Evolutionary conservation across 805 yeast genomes (phyloP).

Genomic region (Sporopachydermia quercuum): DNA sequence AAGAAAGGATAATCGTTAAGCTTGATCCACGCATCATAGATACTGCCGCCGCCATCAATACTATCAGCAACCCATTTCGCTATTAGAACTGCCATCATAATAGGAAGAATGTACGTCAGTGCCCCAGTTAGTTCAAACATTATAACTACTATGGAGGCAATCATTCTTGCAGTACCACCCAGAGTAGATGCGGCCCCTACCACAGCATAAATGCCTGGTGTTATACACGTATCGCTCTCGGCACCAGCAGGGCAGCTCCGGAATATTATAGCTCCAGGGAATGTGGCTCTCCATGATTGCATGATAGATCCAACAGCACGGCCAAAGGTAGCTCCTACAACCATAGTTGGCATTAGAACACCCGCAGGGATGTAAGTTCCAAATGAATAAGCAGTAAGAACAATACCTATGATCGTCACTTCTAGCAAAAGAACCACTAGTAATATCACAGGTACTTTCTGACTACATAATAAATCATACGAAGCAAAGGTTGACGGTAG

Average conservation of each 20-base stretch:
- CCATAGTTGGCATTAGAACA: slow-evolving; percentile 51
- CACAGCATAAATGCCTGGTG: slow-evolving; percentile 80
- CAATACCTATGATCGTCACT: slow-evolving; percentile 34
- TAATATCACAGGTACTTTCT: slow-evolving; percentile 23
- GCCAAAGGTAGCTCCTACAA: slow-evolving; percentile 46
- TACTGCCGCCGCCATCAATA: slow-evolving; percentile 34
- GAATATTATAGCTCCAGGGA: slow-evolving; percentile 23
- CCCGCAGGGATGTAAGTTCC: slow-evolving; percentile 63
- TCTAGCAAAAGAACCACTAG: slow-evolving; percentile 18
- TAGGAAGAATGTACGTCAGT: slow-evolving; percentile 65
- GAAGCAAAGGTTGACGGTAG: not conserved
- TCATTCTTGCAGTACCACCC: slow-evolving; percentile 69
- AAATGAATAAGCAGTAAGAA: slow-evolving; percentile 52
- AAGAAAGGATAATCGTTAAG: slow-evolving; percentile 28
- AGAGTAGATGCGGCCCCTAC: slow-evolving; percentile 78
- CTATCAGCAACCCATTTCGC: slow-evolving; percentile 62
- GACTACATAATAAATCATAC: slow-evolving; percentile 14
- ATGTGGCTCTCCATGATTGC: slow-evolving; percentile 17
- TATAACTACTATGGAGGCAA: slow-evolving; percentile 67
- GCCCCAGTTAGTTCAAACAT: slow-evolving; percentile 82
- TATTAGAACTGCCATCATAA: slow-evolving; percentile 69
- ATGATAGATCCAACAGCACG: slow-evolving; percentile 30
- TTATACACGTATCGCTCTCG: slow-evolving; percentile 32
- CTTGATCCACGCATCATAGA: slow-evolving; percentile 47
- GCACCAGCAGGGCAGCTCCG: slow-evolving; percentile 24